A percentile compares a stretch with the other conserved stretches of the same genome.
These are phyloP conservation scores for Apostasia shenzhenica DNA, from an alignment of 106 monocot genomes.

Conservation along the genomic window DNA sequence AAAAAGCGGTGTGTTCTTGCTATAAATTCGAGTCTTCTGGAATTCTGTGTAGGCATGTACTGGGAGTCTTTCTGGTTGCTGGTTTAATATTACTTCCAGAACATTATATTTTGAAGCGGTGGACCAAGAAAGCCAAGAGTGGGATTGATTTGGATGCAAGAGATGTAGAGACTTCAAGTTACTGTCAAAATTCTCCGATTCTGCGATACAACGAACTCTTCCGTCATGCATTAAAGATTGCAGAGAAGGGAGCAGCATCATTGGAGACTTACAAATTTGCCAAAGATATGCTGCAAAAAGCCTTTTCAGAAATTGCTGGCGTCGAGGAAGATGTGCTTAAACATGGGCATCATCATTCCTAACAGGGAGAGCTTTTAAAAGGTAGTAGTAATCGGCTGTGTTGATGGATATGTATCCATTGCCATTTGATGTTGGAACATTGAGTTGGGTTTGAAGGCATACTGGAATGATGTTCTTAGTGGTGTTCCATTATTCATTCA, in stretches of 20 bases:
- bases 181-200: slow-evolving; percentile 16
- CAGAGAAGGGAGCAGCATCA: slow-evolving; percentile 60
- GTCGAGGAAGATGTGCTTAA: slow-evolving; percentile 20
- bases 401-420: too few relatives aligned
- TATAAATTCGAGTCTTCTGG: slow-evolving; percentile 55
- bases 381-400: too few relatives aligned
- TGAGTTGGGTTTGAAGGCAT: too few relatives aligned
- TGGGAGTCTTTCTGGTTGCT: slow-evolving; percentile 35
- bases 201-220: slow-evolving; percentile 47
- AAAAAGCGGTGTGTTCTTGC: slow-evolving; percentile 58
- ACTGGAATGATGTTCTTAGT: too few relatives aligned
- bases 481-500: too few relatives aligned
- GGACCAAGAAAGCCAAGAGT: slow-evolving; percentile 64
- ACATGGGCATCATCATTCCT: neutral
- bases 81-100: slow-evolving; percentile 39
- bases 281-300: slow-evolving; percentile 57
- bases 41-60: slow-evolving; percentile 63
- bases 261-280: slow-evolving; percentile 36
- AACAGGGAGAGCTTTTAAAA: too few relatives aligned
- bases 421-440: too few relatives aligned
- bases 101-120: slow-evolving; percentile 49
- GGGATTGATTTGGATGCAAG: slow-evolving; percentile 28
- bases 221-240: slow-evolving; percentile 51
- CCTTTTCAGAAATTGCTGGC: slow-evolving; percentile 49
- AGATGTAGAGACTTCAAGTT: slow-evolving; percentile 17